phyloP scores from a whole-genome alignment of 441 rosid species.

The Raphanus hybrid region DNA sequence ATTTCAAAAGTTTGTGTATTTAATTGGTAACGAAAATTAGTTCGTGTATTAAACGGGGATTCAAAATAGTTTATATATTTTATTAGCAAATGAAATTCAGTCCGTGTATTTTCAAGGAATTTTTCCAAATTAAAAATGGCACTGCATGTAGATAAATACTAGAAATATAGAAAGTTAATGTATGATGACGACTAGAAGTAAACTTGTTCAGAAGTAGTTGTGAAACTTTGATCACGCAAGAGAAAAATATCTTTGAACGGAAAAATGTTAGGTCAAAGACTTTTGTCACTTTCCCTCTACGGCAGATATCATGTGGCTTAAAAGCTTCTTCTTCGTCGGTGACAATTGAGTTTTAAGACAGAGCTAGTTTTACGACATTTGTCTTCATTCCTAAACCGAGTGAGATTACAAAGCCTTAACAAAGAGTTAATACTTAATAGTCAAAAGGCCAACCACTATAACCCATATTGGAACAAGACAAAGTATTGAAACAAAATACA shows the following conservation, averaged over 20 bases:
- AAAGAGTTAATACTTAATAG: no score
- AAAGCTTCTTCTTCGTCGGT: conserved; percentile 41
- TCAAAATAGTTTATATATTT: no score
- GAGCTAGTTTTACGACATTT: not conserved
- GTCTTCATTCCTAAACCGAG: not conserved
- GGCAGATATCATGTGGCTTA: conserved; percentile 40
- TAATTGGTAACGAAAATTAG: no score
- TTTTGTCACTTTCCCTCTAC: conserved; percentile 37
- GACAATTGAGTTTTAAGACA: conserved; percentile 24
- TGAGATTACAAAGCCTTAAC: no score
- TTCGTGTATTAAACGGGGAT: no score
- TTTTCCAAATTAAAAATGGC: not conserved
- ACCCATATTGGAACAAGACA: conserved; percentile 26
- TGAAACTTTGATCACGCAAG: conserved; percentile 38
- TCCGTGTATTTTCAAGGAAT: no score
- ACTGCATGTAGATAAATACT: not conserved
- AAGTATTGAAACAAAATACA: conserved; percentile 13
- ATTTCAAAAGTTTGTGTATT: no score
- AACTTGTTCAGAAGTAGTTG: conserved; percentile 30
- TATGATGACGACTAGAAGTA: not conserved
- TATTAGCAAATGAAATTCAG: no score
- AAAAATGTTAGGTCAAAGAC: conserved; percentile 31
- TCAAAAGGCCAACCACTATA: no score
- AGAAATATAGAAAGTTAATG: not conserved
- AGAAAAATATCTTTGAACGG: conserved; percentile 14